These are phyloP conservation scores for Sclerotinia spermophila DNA, from an alignment of 2,329 filamentous ascomycete species.

Conservation along the genomic window DNA sequence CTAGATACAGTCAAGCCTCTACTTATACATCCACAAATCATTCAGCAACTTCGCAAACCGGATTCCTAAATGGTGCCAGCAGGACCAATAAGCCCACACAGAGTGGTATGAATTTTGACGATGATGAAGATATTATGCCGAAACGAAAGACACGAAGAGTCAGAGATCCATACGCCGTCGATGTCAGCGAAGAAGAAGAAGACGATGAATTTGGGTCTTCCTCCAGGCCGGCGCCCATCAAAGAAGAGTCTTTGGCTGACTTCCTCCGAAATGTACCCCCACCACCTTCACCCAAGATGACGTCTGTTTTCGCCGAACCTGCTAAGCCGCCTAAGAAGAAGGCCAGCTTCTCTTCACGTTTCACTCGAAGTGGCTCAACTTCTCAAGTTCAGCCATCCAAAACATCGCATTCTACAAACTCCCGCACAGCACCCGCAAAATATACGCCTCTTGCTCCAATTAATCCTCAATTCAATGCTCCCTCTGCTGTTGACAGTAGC, in stretches of 20 bases:
- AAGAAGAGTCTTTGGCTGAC: conserved; percentile 67
- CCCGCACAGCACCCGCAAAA: conserved; percentile 39
- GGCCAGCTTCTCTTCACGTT: conserved; percentile 59
- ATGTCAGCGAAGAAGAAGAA: conserved; percentile 53
- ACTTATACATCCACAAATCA: conserved; percentile 23
- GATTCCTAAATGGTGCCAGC: conserved; percentile 50
- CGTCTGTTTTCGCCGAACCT: conserved; percentile 25
- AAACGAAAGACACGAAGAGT: conserved; percentile 73
- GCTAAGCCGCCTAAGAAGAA: conserved; percentile 48
- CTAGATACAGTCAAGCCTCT: conserved; percentile 47
- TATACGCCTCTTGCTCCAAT: conserved; percentile 28
- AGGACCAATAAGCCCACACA: conserved; percentile 36
- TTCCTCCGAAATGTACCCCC: conserved; percentile 69
- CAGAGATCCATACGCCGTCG: conserved; percentile 91
- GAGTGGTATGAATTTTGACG: conserved; percentile 25
- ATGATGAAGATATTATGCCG: conserved; percentile 49
- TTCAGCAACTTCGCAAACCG: conserved; percentile 65
- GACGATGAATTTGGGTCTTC: conserved; percentile 36
- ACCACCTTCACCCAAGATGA: conserved; percentile 47
- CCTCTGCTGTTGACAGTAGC: conserved; percentile 48
- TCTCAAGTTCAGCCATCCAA: conserved; percentile 40
- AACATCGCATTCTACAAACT: conserved; percentile 29
- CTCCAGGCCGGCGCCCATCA: conserved; percentile 26
- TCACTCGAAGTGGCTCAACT: conserved; percentile 41
- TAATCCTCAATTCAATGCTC: conserved; percentile 47